phyloP scores from a whole-genome alignment of 257 asterid genomes.

The Capsicum chinense region DNA sequence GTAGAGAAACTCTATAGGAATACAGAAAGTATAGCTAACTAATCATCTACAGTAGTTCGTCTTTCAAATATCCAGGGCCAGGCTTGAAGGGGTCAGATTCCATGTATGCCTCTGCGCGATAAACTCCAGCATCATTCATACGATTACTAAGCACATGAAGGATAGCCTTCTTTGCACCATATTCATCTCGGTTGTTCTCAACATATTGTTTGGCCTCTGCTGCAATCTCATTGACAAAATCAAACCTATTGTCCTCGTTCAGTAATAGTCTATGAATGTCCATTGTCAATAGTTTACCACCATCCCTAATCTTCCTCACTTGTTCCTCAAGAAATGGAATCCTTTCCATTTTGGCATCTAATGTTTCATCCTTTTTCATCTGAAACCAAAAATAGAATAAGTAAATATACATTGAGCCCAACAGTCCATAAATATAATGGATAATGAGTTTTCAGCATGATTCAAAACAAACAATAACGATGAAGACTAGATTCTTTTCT shows the following conservation, averaged over 20 bases:
- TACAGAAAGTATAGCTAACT: slow-evolving; percentile 4
- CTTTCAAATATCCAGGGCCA: slow-evolving; percentile 80
- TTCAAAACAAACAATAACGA: not conserved
- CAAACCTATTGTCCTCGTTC: slow-evolving; percentile 82
- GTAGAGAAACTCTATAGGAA: not conserved
- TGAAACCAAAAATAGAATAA: slow-evolving; percentile 34
- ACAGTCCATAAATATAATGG: not conserved
- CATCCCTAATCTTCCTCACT: slow-evolving; percentile 76
- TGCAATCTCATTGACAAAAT: slow-evolving; percentile 85
- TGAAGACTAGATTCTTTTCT: not conserved
- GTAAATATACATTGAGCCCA: not conserved
- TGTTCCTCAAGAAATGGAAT: slow-evolving; percentile 91
- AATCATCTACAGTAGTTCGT: slow-evolving; percentile 46
- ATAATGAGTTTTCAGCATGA: not conserved
- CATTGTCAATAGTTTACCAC: slow-evolving; percentile 64
- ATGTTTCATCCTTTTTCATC: slow-evolving; percentile 61
- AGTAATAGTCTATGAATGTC: slow-evolving; percentile 80
- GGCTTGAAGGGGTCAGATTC: slow-evolving; percentile 87
- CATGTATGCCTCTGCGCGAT: slow-evolving; percentile 81
- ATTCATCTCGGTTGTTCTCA: slow-evolving; percentile 88
- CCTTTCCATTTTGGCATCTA: slow-evolving; percentile 64
- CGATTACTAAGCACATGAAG: slow-evolving; percentile 92
- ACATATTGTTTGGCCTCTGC: slow-evolving; percentile 92
- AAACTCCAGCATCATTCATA: slow-evolving; percentile 82
- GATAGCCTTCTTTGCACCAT: slow-evolving; percentile 87